Evolutionary conservation across 2,329 filamentous ascomycete species (phyloP).

Genomic region (Arthrobotrys megalospora): DNA sequence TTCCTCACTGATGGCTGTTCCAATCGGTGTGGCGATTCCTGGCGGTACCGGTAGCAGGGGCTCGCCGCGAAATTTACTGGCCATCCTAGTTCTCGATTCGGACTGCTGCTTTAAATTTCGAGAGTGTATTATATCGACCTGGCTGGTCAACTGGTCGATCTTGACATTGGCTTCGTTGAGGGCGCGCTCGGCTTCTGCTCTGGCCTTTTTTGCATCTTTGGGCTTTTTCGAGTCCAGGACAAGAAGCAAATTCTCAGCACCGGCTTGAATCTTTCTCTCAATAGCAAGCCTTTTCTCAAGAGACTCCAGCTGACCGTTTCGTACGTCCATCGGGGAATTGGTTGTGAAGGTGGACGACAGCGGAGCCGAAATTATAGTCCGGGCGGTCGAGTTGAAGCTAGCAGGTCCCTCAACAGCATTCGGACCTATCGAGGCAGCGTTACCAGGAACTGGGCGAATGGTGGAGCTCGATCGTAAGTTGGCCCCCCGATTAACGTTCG

Average conservation of each 20-base stretch:
- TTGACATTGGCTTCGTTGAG: conserved; percentile 86
- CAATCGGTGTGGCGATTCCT: conserved; percentile 35
- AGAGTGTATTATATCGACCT: conserved; percentile 70
- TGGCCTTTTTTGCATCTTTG: conserved; percentile 92
- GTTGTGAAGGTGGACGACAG: conserved; percentile 55
- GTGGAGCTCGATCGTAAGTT: conserved; percentile 55
- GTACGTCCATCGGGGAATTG: conserved; percentile 52
- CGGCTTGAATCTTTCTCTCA: conserved; percentile 97
- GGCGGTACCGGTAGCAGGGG: conserved; percentile 56
- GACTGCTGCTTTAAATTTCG: conserved; percentile 48
- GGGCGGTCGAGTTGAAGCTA: conserved; percentile 52
- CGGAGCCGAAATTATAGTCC: conserved; percentile 45
- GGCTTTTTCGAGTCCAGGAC: conserved; percentile 94
- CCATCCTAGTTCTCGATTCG: conserved; percentile 64
- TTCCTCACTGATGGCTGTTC: conserved; percentile 49
- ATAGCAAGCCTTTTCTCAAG: conserved; percentile 89
- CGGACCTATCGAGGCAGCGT: conserved; percentile 40
- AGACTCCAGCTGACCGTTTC: conserved; percentile 55
- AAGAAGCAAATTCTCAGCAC: conserved; percentile 97
- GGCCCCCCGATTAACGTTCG: conserved; percentile 44
- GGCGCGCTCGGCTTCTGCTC: conserved; percentile 85
- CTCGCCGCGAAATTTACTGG: conserved; percentile 58
- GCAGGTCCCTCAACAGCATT: conserved; percentile 38
- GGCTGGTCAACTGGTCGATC: conserved; percentile 75
- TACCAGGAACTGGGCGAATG: conserved; percentile 50